These are phyloP conservation scores for Oryza rufipogon DNA, from an alignment of 176 grass and related monocot species.

Conservation along the genomic window DNA sequence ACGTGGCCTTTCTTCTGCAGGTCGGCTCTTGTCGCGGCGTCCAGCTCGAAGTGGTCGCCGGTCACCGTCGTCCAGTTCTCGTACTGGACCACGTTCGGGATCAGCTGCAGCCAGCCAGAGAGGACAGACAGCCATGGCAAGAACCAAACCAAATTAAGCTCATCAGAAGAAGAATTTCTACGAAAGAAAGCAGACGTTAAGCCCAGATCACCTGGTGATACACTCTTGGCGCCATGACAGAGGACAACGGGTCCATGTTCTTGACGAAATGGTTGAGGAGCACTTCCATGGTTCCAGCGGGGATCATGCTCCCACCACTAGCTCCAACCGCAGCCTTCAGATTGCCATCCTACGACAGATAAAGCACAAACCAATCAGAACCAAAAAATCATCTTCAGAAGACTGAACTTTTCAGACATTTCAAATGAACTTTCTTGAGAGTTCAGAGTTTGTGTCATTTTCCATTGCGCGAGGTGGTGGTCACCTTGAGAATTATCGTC, in stretches of 20 bases:
- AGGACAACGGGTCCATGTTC: constrained; percentile 78
- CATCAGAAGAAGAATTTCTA: background rate
- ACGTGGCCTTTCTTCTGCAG: constrained; percentile 70
- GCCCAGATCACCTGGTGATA: constrained; percentile 67
- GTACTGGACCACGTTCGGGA: constrained; percentile 85
- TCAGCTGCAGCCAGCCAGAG: constrained; percentile 53
- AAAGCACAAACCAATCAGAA: background rate
- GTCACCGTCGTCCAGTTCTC: constrained; percentile 97
- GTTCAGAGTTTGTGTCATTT: background rate
- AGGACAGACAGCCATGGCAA: background rate
- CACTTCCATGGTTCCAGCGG: constrained; percentile 66
- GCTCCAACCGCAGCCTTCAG: constrained; percentile 72
- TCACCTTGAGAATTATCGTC: constrained; percentile 77
- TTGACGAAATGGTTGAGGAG: constrained; percentile 84
- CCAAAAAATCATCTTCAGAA: background rate
- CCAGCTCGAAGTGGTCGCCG: constrained; percentile 74
- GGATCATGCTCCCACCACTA: constrained; percentile 83
- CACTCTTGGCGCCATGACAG: constrained; percentile 71
- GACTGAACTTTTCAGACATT: background rate
- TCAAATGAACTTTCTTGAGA: background rate
- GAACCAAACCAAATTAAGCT: background rate
- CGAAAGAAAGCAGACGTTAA: background rate
- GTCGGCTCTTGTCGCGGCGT: constrained; percentile 64
- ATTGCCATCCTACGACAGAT: constrained; percentile 57
- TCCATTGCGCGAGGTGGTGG: background rate